phyloP scores from a whole-genome alignment of 331 rosid genomes.

The Saraca asoca region DNA sequence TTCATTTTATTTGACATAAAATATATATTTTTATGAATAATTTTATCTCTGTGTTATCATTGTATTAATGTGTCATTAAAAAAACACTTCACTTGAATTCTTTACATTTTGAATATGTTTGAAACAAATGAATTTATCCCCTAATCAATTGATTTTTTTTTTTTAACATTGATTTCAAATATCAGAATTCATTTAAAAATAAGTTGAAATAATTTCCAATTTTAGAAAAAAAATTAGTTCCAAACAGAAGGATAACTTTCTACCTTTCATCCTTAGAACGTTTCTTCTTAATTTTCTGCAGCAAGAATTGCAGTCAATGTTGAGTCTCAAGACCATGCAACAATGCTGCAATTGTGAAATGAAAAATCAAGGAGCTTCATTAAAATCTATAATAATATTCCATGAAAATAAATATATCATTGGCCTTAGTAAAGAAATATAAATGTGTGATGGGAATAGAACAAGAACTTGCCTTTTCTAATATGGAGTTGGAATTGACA shows the following conservation, averaged over 20 bases:
- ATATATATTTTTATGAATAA: too few relatives aligned
- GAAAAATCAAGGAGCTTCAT: not conserved
- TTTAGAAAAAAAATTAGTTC: too few relatives aligned
- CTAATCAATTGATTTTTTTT: too few relatives aligned
- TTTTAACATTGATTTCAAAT: too few relatives aligned
- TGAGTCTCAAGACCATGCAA: conserved; percentile 73
- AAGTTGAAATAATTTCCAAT: too few relatives aligned
- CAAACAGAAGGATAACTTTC: not conserved
- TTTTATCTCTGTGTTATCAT: too few relatives aligned
- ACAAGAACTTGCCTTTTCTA: conserved; percentile 61
- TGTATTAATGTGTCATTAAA: too few relatives aligned
- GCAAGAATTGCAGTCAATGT: conserved; percentile 73
- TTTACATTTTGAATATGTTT: too few relatives aligned
- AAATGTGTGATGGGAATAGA: not conserved
- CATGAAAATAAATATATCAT: not conserved
- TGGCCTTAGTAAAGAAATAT: not conserved
- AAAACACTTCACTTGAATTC: too few relatives aligned
- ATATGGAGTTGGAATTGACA: conserved; percentile 42
- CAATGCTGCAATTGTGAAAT: conserved; percentile 54
- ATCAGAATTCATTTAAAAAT: too few relatives aligned
- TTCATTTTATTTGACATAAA: too few relatives aligned
- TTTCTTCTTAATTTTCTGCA: conserved; percentile 64
- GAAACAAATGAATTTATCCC: too few relatives aligned
- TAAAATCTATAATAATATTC: conserved; percentile 1
- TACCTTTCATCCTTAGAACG: conserved; percentile 73